Evolutionary conservation across 2,329 filamentous ascomycete species (phyloP), one percentile per base, ranked within the genome.

Genomic region (Pseudopithomyces chartarum): DNA sequence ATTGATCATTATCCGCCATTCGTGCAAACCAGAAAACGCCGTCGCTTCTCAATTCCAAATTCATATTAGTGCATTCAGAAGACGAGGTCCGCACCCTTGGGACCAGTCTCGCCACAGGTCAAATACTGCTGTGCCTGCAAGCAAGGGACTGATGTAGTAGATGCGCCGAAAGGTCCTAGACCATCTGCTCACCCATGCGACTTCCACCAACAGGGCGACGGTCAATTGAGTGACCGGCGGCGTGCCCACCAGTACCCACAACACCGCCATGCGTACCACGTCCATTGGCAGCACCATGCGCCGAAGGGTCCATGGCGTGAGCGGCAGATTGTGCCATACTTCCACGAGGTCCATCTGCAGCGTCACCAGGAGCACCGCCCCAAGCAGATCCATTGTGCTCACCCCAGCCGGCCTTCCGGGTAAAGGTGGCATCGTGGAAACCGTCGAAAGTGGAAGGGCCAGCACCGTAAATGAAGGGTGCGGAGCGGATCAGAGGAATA

Each of bases 371-470:
- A 5, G 79, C 76, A 43, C 78, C 76, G 17, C 72, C 75, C 57
- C 71, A 73, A 32, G 76, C 72, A 44, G 74, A 73, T 5, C 70
- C 74, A 32, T 78, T 74, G 12, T 70, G 66, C 0, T 67, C 67
- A 19, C 86, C 86, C 86, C 86, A 89, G 1, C 85, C 85, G 7
- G 80, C 86, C 63, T 83, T 82, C 56, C 84, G 77, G 0, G 86
- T 89, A 57, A 83, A 87, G 3, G 85, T 75, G 0, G 84, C 80
- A 52, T 84, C 77, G 53, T 81, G 79, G 47, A 87, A 80, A 38
- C 77, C 77, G 44, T 78, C 73, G 50, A 74, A 75, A 3, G 74
- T 73, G 44, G 67, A 69, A 19, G 72, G 66, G 1, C 74, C 73
- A 12, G 68, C 68, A 62, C 77, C 78, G 58, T 85, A 87, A 20